Evolutionary conservation across 345 rosid genomes (phyloP), one percentile per base, ranked within the genome.

Genomic region (Brassica cretica): DNA sequence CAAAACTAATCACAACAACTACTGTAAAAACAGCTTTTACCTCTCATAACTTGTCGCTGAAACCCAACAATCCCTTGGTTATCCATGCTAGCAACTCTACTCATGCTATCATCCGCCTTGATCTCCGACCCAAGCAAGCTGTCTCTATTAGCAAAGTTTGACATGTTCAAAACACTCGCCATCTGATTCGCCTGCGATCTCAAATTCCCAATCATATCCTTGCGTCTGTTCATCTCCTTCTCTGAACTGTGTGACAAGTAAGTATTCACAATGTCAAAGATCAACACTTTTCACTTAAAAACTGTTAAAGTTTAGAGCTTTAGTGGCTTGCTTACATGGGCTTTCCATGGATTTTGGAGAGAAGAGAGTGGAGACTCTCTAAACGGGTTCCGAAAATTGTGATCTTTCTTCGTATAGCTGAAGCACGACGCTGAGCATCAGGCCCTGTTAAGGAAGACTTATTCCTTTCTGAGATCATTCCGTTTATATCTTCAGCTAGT

Each of bases 181-280:
- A 93, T 91, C 82, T 93, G 97, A 76, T 79, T 90, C 19, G 88
- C 90, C 81, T 88, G 90, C 27, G 91, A 80, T 77, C 91, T 89
- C 84, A 93, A 63, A 83, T 90, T 91, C 29, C 86, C 82, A 62
- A 88, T 82, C 96, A 89, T 87, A 80, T 95, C 99, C 84, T 83
- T 93, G 63, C 99, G 97, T 39, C 93, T 91, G 76, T 95, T 95
- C 89, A 93, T 88, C 88, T 95, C 99, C 82, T 89, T 95, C 81
- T 90, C 98, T 4, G 98, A 87, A 71, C 98, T 95, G 91, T 95
- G 90, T 49, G 16, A 10, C 82, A 30, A 60, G 73, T 6, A 72
- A 44, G 67, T 27, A 78, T 18, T 55, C 65, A 18, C 21, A 4
- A 56, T 19, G 10, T 37, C 27, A 67, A 53, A 37, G 32, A 73